A percentile compares a stretch with the other conserved stretches of the same genome.
These are phyloP conservation scores for Micromonas pusilla DNA, from an alignment of 139 green algal genomes.

Conservation along the genomic window DNA sequence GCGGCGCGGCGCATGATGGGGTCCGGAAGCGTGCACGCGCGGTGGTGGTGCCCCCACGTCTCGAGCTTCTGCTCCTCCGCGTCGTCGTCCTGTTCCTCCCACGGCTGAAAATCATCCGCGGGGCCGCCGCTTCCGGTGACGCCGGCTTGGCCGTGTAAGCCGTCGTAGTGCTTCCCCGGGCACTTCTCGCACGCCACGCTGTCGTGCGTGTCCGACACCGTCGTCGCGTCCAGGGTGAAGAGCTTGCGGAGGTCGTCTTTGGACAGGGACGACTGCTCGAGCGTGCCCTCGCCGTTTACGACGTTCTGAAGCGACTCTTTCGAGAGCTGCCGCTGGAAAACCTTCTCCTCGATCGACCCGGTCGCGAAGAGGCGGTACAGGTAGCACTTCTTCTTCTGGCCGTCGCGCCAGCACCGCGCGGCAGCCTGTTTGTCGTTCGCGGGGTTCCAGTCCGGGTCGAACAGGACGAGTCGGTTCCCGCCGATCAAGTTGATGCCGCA, in stretches of 20 bases:
- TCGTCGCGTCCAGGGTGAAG: conserved; percentile 67
- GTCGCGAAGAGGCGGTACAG: conserved; percentile 93
- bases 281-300: conserved; percentile 45
- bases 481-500: conserved; percentile 98
- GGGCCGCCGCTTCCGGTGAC: background rate
- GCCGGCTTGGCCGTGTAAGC: background rate
- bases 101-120: background rate
- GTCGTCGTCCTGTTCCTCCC: conserved; percentile 60
- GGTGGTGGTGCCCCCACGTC: conserved; percentile 81
- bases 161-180: conserved; percentile 30
- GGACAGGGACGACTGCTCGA: conserved; percentile 60
- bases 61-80: conserved; percentile 85
- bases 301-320: conserved; percentile 59
- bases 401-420: conserved; percentile 91
- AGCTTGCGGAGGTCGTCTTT: conserved; percentile 87
- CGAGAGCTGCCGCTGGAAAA: conserved; percentile 91
- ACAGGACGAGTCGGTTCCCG: conserved; percentile 80
- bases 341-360: conserved; percentile 97
- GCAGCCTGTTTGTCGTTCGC: conserved; percentile 74
- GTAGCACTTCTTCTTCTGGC: conserved; percentile 91
- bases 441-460: conserved; percentile 93
- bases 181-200: conserved; percentile 48
- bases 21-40: conserved; percentile 61
- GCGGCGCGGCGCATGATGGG: conserved; percentile 49
- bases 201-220: conserved; percentile 74